Percentiles rank a stretch among this genome's conserved stretches.
These are phyloP conservation scores for Flaveria linearis DNA, from an alignment of 129 eudicot genomes.

Conservation along the genomic window DNA sequence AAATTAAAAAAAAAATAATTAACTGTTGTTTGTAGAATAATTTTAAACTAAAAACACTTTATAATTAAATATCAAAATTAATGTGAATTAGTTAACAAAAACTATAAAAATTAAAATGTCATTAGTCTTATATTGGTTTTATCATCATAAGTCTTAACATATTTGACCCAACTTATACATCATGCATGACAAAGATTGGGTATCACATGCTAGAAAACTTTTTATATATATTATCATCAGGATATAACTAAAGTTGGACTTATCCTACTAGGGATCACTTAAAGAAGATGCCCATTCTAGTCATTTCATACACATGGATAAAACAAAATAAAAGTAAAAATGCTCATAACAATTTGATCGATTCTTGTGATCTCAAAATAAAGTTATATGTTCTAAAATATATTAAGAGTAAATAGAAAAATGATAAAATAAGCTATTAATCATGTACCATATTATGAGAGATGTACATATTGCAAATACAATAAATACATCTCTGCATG, in stretches of 20 bases:
- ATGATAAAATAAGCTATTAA: too few species aligned
- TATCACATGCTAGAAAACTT: not conserved
- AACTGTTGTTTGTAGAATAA: too few species aligned
- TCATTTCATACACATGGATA: not conserved
- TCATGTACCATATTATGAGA: too few species aligned
- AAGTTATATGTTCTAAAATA: not conserved
- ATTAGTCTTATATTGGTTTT: too few species aligned
- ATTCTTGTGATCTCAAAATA: slow-evolving; percentile 1
- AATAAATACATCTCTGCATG: too few species aligned
- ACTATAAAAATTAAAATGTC: too few species aligned
- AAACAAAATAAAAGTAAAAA: not conserved
- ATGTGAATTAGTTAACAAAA: too few species aligned
- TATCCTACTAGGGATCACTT: not conserved
- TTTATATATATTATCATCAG: not conserved
- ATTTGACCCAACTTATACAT: not conserved
- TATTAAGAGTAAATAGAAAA: too few species aligned
- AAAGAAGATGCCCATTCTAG: slow-evolving; percentile 9
- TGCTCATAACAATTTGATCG: slow-evolving; percentile 1
- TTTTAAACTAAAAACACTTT: too few species aligned
- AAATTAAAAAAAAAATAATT: too few species aligned
- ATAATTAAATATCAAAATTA: too few species aligned
- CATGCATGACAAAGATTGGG: not conserved
- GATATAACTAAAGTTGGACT: slow-evolving; percentile 6
- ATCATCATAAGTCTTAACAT: not conserved
- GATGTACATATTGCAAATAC: too few species aligned